Evolutionary conservation across 352 stramenopile species (phyloP).

Genomic region (Globisporangium viniferum): DNA sequence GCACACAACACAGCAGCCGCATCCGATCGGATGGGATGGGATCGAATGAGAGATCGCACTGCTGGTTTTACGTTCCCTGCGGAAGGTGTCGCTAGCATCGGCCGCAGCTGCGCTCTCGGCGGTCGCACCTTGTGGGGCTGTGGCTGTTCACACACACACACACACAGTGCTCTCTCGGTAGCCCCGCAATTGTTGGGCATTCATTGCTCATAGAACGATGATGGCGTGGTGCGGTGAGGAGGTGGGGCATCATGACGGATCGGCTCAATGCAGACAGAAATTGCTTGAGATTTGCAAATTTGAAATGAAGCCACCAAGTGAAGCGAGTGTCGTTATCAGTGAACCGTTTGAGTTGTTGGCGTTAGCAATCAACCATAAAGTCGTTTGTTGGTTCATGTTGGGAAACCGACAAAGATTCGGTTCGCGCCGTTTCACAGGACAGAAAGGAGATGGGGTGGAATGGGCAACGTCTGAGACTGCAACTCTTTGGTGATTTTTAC

Average conservation of each 20-base stretch:
- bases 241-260: neutral
- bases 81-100: neutral
- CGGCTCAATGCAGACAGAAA: neutral
- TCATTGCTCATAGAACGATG: neutral
- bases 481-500: neutral
- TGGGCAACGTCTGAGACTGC: neutral
- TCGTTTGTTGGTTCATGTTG: neutral
- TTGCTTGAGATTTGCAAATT: neutral
- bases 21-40: neutral
- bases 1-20: neutral
- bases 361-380: neutral
- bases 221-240: neutral
- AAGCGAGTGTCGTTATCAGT: neutral
- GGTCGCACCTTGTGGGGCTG: neutral
- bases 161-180: neutral
- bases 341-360: neutral
- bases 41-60: neutral
- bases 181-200: neutral
- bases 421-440: conserved; percentile 4
- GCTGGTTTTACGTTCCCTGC: neutral
- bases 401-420: neutral
- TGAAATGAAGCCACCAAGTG: neutral
- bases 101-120: neutral
- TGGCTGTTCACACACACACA: neutral
- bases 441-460: too few species aligned